phyloP scores from a whole-genome alignment of 805 yeast species.

The Yarrowia yakushimensis region DNA sequence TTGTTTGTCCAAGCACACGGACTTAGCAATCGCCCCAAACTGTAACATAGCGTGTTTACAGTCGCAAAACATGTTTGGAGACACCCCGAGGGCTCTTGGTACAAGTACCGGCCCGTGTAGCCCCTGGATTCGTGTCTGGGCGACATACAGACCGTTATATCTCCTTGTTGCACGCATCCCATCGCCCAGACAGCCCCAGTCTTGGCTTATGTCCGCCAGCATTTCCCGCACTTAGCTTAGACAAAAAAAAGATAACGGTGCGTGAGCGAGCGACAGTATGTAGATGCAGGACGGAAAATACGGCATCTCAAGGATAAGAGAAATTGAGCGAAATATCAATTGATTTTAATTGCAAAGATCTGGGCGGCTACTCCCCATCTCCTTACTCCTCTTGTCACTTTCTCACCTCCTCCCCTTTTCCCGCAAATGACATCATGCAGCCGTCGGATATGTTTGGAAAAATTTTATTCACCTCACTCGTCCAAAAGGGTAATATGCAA shows the following conservation, averaged over 20 bases:
- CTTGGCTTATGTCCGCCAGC: slow-evolving; percentile 1
- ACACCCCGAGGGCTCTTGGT: background rate
- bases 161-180: background rate
- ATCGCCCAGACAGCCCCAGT: background rate
- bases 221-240: slow-evolving; percentile 3
- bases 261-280: too few species aligned
- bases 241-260: background rate
- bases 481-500: slow-evolving; percentile 6
- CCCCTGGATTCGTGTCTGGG: background rate
- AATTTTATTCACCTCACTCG: slow-evolving; percentile 1
- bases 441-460: slow-evolving; percentile 8
- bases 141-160: background rate
- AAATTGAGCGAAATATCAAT: background rate
- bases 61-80: background rate
- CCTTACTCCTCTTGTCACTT: background rate
- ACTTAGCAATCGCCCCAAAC: slow-evolving; percentile 1
- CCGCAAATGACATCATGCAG: slow-evolving; percentile 13
- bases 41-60: slow-evolving; percentile 3
- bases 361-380: background rate
- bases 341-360: background rate
- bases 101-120: background rate
- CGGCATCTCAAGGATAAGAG: background rate
- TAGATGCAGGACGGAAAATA: too few species aligned
- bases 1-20: background rate
- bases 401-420: background rate